phyloP scores from a whole-genome alignment of 2,329 filamentous ascomycete species.

The Talaromyces verruculosus region DNA sequence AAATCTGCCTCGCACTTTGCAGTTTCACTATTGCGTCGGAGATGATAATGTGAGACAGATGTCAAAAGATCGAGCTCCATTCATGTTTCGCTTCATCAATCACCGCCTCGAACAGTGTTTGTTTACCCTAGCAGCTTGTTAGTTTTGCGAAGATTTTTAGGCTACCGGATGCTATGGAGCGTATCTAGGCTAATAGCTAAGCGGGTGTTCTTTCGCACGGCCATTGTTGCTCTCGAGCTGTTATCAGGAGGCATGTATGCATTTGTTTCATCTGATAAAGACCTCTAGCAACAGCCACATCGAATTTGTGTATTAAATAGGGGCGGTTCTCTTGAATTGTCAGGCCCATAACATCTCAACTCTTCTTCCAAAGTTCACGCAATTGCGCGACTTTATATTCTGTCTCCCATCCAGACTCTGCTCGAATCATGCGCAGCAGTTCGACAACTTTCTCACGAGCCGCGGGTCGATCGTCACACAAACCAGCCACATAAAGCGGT shows the following conservation, averaged over 20 bases:
- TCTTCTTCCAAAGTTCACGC: conserved; percentile 33
- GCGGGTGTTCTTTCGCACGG: neutral
- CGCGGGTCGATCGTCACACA: conserved; percentile 54
- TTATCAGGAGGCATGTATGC: neutral
- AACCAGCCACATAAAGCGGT: conserved; percentile 60
- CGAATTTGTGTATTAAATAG: neutral
- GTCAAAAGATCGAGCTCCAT: neutral
- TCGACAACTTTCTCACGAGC: conserved; percentile 57
- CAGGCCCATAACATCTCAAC: neutral
- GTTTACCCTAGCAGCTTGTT: neutral
- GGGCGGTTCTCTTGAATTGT: neutral
- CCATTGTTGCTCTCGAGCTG: neutral
- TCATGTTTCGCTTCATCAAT: neutral
- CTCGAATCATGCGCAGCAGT: conserved; percentile 58
- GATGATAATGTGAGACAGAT: neutral
- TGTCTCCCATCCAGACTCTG: conserved; percentile 61
- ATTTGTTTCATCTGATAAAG: neutral
- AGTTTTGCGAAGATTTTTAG: neutral
- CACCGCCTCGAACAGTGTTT: neutral
- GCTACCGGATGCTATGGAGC: neutral
- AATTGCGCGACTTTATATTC: conserved; percentile 56
- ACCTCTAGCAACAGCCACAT: neutral
- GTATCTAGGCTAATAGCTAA: neutral
- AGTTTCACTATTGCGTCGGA: neutral
- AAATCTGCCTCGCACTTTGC: neutral